Conservation (phyloP, 805 yeast genomes). For the Myxozyma lipomycoides region DNA sequence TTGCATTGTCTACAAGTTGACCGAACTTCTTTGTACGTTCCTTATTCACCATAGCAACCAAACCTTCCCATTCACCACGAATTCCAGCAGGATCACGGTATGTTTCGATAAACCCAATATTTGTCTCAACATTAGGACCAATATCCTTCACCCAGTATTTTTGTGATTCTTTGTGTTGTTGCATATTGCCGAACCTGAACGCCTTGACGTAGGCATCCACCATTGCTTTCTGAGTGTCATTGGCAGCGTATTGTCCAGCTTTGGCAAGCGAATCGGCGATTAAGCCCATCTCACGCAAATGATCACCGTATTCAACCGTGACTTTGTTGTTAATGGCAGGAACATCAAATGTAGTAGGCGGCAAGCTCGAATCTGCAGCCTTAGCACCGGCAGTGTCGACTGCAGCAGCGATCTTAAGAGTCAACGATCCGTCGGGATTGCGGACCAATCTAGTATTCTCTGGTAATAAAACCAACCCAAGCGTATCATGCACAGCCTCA, state of each 20-base stretch:
- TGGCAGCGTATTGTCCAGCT: constrained; percentile 65
- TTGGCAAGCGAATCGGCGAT: constrained; percentile 53
- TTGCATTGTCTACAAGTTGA: constrained; percentile 62
- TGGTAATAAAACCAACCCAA: constrained; percentile 63
- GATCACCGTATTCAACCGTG: constrained; percentile 72
- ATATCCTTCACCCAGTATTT: constrained; percentile 83
- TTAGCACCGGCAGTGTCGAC: constrained; percentile 6
- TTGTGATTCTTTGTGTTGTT: constrained; percentile 80
- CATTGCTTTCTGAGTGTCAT: constrained; percentile 67
- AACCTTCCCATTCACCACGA: constrained; percentile 90
- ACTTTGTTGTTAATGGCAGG: constrained; percentile 43
- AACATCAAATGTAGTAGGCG: constrained; percentile 43
- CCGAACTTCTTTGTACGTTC: constrained; percentile 80
- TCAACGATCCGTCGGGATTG: constrained; percentile 43
- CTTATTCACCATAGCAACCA: constrained; percentile 85
- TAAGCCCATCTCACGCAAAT: constrained; percentile 55
- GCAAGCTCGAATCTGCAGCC: constrained; percentile 41
- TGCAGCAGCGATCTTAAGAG: constrained; percentile 68
- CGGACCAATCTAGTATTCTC: constrained; percentile 78
- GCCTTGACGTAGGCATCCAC: constrained; percentile 61
- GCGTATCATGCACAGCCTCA: constrained; percentile 60
- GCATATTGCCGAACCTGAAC: constrained; percentile 76
- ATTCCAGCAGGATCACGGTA: constrained; percentile 90
- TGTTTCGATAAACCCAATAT: constrained; percentile 88
- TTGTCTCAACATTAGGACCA: constrained; percentile 73